These are phyloP conservation scores for Halteria grandinella DNA, from an alignment of 73 alveolate species.

Conservation along the genomic window DNA sequence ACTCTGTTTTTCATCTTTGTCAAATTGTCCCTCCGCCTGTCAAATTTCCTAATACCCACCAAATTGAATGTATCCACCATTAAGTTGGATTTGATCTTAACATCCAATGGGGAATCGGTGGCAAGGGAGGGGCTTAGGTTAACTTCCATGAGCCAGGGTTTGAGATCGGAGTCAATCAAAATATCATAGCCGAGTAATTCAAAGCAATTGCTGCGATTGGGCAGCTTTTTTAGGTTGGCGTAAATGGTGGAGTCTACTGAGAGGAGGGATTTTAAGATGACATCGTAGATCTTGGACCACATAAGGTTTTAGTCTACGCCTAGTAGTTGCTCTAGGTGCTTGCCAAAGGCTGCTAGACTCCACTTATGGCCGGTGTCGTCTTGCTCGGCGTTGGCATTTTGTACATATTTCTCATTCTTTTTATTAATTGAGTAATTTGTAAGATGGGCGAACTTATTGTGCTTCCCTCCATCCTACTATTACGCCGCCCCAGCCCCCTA, in stretches of 20 bases:
- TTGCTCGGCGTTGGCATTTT: constrained; percentile 68
- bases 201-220: constrained; percentile 78
- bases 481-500: too few relatives aligned
- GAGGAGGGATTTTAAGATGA: constrained; percentile 78
- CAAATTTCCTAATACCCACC: constrained; percentile 72
- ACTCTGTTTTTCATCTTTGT: constrained; percentile 63
- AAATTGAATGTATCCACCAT: constrained; percentile 84
- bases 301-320: constrained; percentile 75
- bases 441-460: constrained; percentile 82
- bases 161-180: constrained; percentile 77
- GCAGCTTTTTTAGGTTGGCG: constrained; percentile 53
- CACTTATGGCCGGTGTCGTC: constrained; percentile 91
- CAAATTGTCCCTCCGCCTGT: constrained; percentile 70
- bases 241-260: constrained; percentile 73
- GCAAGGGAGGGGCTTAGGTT: constrained; percentile 88
- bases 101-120: constrained; percentile 82
- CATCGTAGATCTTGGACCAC: constrained; percentile 89
- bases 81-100: constrained; percentile 74
- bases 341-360: constrained; percentile 78
- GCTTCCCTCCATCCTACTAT: too few relatives aligned
- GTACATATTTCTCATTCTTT: constrained; percentile 83
- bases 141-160: constrained; percentile 93
- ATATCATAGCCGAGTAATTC: constrained; percentile 91
- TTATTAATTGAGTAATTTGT: constrained; percentile 88
- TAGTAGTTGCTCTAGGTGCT: constrained; percentile 78